Evolutionary conservation across 2,329 filamentous ascomycete genomes (phyloP).

Genomic region (Calonectria leucothoes): DNA sequence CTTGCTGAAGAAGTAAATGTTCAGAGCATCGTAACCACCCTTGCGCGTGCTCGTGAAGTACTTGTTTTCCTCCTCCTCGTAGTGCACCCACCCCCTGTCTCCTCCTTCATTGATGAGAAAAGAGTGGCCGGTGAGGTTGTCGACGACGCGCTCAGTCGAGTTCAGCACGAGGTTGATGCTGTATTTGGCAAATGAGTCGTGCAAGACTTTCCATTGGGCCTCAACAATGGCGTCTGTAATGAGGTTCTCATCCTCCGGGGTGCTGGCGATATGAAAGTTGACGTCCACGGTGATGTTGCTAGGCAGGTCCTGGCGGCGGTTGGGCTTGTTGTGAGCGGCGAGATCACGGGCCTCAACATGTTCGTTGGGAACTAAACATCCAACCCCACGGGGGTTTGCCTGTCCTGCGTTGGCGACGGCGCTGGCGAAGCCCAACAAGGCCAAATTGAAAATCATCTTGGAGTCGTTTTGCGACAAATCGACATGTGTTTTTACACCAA

Average conservation of each 20-base stretch:
- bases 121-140: constrained; percentile 31
- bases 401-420: not conserved
- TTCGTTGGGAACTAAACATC: not conserved
- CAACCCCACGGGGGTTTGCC: not conserved
- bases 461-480: not conserved
- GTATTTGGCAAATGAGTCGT: constrained; percentile 32
- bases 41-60: not conserved
- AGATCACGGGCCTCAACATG: not conserved
- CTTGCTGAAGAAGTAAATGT: constrained; percentile 41
- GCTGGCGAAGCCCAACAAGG: not conserved
- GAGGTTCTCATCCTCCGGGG: constrained; percentile 32
- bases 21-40: constrained; percentile 29
- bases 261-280: constrained; percentile 42
- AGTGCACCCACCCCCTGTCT: constrained; percentile 23
- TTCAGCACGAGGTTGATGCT: constrained; percentile 38
- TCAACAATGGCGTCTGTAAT: constrained; percentile 24
- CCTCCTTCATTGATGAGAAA: constrained; percentile 38
- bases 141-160: constrained; percentile 38
- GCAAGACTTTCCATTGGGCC: constrained; percentile 10
- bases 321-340: not conserved
- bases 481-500: not conserved
- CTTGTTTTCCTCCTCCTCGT: not conserved
- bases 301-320: constrained; percentile 23
- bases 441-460: not conserved
- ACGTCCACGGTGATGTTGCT: constrained; percentile 38